Conservation (phyloP, 306 rosid genomes). For the Cucurbita argyrosperma region DNA sequence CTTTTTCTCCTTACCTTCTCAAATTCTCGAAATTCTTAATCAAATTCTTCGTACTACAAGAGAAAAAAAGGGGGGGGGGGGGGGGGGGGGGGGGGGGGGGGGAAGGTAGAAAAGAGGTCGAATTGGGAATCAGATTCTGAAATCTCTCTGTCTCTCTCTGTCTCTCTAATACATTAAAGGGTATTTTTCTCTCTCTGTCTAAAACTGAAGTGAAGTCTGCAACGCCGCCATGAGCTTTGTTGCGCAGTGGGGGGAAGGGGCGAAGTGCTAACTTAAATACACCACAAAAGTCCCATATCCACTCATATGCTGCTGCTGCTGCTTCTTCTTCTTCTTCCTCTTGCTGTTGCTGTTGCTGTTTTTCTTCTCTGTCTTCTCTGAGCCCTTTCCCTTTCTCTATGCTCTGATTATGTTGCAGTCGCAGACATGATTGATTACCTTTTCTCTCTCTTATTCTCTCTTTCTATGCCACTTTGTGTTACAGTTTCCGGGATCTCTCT, state of each 20-base stretch:
- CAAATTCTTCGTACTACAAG: not conserved
- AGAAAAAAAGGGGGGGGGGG: not conserved
- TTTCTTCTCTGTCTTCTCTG: not conserved
- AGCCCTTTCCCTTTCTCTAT: slow-evolving; percentile 6
- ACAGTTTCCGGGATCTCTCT: not conserved
- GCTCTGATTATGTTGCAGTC: slow-evolving; percentile 4
- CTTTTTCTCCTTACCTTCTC: not conserved
- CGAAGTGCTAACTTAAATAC: slow-evolving; percentile 1
- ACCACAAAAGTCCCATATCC: not conserved
- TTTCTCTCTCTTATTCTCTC: not conserved
- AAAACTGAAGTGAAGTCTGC: not conserved
- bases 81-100: no score
- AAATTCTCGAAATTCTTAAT: not conserved
- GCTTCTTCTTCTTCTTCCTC: not conserved
- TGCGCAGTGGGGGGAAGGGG: not conserved
- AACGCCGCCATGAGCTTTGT: not conserved
- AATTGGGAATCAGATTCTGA: not conserved
- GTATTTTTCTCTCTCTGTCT: not conserved
- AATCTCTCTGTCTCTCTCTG: not conserved
- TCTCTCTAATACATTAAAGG: not conserved
- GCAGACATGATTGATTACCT: slow-evolving; percentile 1
- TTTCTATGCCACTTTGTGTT: not conserved
- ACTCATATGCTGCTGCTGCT: not conserved
- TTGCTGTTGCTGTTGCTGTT: not conserved
- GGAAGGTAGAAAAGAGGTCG: not conserved